Evolutionary conservation across 495 filamentous ascomycete genomes (phyloP), one percentile per base, ranked within the genome.

Genomic region (Chaetomium cochliodes): DNA sequence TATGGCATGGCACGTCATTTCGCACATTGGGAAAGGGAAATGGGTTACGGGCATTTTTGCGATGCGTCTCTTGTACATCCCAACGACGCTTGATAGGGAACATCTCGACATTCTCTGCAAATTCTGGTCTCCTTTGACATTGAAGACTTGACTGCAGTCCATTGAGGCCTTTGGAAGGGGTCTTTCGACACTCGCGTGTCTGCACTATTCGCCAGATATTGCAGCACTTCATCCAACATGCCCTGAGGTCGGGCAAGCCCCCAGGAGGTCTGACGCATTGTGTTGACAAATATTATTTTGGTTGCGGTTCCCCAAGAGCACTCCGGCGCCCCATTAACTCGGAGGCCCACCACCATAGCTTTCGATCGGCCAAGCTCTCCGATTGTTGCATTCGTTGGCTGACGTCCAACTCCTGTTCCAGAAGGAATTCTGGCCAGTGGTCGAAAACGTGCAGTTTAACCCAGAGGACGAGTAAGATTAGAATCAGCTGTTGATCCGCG

Each of bases 1-100:
- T 55, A 59, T 58, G 62, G 66, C 62, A 65, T 65, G 62, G 62
- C 51, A 68, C 53, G 62, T 68, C 66, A 65, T 62, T 62, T 68
- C 61, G 55, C 51, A 52, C 57, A 54, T 58, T 47, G 56, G 58
- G 57, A 62, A 59, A 57, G 62, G 62, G 57, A 65, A 64, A 57
- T 13, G 50, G 64, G 30, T 67, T 59, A 39, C 50, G 51, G 50
- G 62, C 58, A 41, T 65, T 62, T 64, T 57, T 65, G 58, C 66
- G 59, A 50, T 54, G 51, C 68, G 57, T 69, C 52, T 54, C 46
- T 53, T 70, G 64, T 67, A 66, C 54, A 69, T 55, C 62, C 54
- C 44, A 66, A 55, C 50, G 65, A 61, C 42, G 51, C 62, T 67
- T 52, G 56, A 62, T 65, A 64, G 66, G 49, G 64, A 62, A 62